Evolutionary conservation across 179 eudicot species (phyloP).

Genomic region (Beta macrorhiza): DNA sequence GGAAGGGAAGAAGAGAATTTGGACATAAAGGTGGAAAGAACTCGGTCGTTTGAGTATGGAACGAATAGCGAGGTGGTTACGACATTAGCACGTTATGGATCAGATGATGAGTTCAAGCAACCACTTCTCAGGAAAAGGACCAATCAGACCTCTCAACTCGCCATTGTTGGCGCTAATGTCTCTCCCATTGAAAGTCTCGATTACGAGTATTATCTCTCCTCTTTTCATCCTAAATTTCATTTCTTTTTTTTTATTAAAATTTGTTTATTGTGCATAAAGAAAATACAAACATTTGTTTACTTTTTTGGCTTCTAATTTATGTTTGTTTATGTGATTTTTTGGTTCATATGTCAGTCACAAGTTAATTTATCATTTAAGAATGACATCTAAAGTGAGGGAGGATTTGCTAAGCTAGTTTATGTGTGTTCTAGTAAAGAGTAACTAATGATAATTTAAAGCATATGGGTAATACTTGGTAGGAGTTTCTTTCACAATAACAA

Average conservation of each 20-base stretch:
- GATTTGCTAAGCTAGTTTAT: no score
- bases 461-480: no score
- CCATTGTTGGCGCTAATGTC: constrained; percentile 48
- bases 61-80: no score
- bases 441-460: no score
- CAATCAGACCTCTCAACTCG: constrained; percentile 46
- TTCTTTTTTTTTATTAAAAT: not conserved
- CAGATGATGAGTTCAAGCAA: constrained; percentile 20
- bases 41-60: not conserved
- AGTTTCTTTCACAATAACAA: no score
- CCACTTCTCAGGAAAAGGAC: constrained; percentile 33
- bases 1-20: not conserved
- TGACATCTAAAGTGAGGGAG: no score
- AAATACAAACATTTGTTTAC: no score
- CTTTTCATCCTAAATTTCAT: not conserved
- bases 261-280: not conserved
- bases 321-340: no score
- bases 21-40: constrained; percentile 10
- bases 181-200: constrained; percentile 51
- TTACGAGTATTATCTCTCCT: constrained; percentile 35
- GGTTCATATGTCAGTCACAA: no score
- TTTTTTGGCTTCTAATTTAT: no score
- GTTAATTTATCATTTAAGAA: no score
- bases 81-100: constrained; percentile 12
- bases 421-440: no score